Percentiles rank a stretch among this genome's conserved stretches.
Conservation (phyloP, 1,139 yeast species). For the Zygoascus hellenicus region DNA sequence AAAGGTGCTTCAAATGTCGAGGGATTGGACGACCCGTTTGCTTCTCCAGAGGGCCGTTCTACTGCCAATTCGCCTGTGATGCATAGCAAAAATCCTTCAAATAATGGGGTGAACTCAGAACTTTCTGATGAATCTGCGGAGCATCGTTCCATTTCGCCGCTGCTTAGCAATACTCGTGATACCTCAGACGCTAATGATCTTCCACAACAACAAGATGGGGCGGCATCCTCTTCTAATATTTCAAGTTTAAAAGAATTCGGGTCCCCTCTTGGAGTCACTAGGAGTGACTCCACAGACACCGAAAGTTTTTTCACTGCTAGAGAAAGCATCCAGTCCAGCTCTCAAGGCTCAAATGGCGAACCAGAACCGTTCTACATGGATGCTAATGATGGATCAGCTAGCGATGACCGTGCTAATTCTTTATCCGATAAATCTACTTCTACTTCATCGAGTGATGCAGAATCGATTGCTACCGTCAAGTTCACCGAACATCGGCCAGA, state of each 20-base stretch:
- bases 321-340: constrained; percentile 1
- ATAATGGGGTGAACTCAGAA: too few relatives aligned
- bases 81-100: too few relatives aligned
- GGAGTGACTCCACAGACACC: constrained; percentile 6
- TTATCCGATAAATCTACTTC: not conserved
- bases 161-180: not conserved
- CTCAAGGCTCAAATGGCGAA: not conserved
- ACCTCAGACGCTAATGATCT: too few relatives aligned
- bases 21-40: too few relatives aligned
- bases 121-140: constrained; percentile 2
- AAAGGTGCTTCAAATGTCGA: too few relatives aligned
- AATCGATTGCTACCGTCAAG: constrained; percentile 5
- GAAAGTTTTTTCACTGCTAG: constrained; percentile 6
- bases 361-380: not conserved
- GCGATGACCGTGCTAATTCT: not conserved
- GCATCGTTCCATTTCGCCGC: constrained; percentile 7
- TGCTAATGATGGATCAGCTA: not conserved
- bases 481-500: constrained; percentile 2
- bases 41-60: too few relatives aligned
- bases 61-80: too few relatives aligned
- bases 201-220: too few relatives aligned
- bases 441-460: constrained; percentile 5
- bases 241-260: not conserved
- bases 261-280: not conserved
- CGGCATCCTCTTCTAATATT: too few relatives aligned